Base-by-base conservation (phyloP, 345 rosid genomes). In the Citrus cavaleriei region DNA sequence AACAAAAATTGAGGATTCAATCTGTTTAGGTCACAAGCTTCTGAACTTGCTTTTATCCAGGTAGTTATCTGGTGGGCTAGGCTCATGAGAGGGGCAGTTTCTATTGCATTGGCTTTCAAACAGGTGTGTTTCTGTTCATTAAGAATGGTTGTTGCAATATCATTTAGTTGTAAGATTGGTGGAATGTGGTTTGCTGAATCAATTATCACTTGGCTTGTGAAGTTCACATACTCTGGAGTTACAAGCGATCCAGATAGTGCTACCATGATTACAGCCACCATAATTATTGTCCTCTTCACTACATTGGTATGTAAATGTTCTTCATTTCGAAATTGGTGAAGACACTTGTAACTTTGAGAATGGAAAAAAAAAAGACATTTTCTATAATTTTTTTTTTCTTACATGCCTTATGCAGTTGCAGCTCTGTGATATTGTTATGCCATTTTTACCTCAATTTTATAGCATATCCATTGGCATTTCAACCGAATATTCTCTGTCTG, bases 31-130 rank as follows among this genome's bases (percentile, higher is more conserved):
- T 35, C 58, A 66, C 55, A 13, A 6, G 76, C 67, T 80, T 73
- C 38, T 35, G 51, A 54, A 28, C 40, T 8, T 78, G 24, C 25
- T 81, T 2, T 70, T 82, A 14, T 78, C 55, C 75, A 95, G 99
- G 84, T 92, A 77, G 83, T 95, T 59, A 88, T 95, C 57, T 95
- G 99, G 95, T 95, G 99, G 98, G 98, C 98, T 4, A 97, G 98
- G 14, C 86, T 93, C 25, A 95, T 95, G 91, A 87, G 98, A 81
- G 98, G 98, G 0, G 98, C 98, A 16, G 98, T 93, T 57, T 95
- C 98, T 9, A 89, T 95, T 72, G 99, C 98, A 71, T 84, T 93
- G 79, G 98, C 98, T 84, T 93, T 92, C 81, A 90, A 93, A 73
- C 98, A 93, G 97, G 98, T 95, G 7, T 12, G 76, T 71, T 70